Percentiles rank a stretch among this genome's conserved stretches.
phyloP scores from a whole-genome alignment of 306 rosid species.

The Morella rubra region DNA sequence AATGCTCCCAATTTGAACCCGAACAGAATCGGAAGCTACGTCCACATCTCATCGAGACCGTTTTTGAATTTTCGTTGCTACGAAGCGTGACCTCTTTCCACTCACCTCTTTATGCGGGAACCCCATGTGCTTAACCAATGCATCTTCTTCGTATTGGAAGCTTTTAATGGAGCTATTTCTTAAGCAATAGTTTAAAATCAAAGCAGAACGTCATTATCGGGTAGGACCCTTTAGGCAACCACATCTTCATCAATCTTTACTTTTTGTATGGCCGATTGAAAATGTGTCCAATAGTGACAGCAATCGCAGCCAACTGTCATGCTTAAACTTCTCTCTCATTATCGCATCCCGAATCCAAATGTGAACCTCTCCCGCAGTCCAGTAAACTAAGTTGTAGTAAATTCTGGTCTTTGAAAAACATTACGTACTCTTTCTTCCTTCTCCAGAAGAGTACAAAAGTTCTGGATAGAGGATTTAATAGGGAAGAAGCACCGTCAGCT shows the following conservation, averaged over 20 bases:
- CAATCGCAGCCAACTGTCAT: constrained; percentile 16
- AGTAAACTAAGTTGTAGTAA: neutral
- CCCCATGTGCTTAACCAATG: neutral
- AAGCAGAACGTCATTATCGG: neutral
- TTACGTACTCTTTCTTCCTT: neutral
- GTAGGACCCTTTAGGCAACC: neutral
- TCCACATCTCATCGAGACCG: neutral
- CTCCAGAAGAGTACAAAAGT: neutral
- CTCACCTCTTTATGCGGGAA: too few species aligned
- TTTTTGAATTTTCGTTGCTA: neutral
- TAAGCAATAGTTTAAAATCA: neutral
- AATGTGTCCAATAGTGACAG: constrained; percentile 12
- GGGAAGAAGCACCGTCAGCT: neutral
- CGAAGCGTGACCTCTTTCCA: neutral
- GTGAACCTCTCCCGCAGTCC: constrained; percentile 28
- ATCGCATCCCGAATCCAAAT: constrained; percentile 26
- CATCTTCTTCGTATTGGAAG: neutral
- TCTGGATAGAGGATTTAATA: neutral
- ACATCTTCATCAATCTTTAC: neutral
- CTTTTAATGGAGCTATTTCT: neutral
- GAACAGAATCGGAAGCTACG: neutral
- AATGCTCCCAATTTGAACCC: neutral
- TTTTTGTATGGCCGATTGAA: neutral
- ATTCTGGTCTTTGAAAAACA: neutral
- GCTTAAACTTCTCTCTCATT: neutral